phyloP scores from a whole-genome alignment of 345 rosid genomes.

The Eucalyptus microcorys region DNA sequence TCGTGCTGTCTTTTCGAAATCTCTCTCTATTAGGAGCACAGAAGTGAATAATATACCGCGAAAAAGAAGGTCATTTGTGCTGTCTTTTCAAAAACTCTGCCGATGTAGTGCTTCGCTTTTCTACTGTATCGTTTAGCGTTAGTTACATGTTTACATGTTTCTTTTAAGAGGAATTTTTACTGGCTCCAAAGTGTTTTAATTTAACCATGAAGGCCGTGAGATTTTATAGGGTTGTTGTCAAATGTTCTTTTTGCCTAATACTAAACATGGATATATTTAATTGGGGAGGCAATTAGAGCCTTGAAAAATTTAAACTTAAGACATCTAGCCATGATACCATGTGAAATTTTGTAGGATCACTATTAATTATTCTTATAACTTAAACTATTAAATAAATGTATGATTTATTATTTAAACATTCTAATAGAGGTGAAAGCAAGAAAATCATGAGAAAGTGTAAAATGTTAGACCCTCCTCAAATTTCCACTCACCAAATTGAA shows the following conservation, averaged over 20 bases:
- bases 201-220: neutral
- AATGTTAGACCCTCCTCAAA: neutral
- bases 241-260: too few relatives aligned
- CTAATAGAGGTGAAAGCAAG: rapidly evolving
- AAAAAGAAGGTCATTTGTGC: neutral
- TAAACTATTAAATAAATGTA: rapidly evolving
- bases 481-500: neutral
- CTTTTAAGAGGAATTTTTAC: neutral
- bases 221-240: too few relatives aligned
- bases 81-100: neutral
- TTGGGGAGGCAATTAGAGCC: rapidly evolving
- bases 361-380: rapidly evolving
- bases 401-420: too few relatives aligned
- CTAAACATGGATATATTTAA: too few relatives aligned
- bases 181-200: neutral
- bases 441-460: neutral
- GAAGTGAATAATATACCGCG: neutral
- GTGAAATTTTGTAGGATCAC: too few relatives aligned
- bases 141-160: neutral
- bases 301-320: rapidly evolving
- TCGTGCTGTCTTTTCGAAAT: neutral
- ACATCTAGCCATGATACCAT: rapidly evolving
- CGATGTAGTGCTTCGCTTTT: neutral
- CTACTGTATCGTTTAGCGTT: neutral
- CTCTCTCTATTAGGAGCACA: neutral